Percentiles rank a stretch among this genome's conserved stretches.
Conservation (phyloP, 768 basidiomycete genomes). For the Tephrocybe sp. region DNA sequence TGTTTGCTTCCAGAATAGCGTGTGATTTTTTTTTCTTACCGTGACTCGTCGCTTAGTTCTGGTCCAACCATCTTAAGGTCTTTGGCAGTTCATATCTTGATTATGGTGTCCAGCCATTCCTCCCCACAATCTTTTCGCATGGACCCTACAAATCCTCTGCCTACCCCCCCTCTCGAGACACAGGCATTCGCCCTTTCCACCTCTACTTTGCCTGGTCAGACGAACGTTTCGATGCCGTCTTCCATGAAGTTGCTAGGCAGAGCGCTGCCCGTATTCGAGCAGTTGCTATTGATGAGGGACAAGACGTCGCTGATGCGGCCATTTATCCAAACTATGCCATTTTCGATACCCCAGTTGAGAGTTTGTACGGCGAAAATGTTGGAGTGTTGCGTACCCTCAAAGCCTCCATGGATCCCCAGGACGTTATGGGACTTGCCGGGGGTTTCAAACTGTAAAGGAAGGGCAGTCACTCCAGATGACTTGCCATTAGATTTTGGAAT, state of each 20-base stretch:
- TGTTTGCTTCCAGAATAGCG: not conserved
- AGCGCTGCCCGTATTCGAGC: constrained; percentile 37
- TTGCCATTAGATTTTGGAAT: too few relatives aligned
- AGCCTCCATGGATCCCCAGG: constrained; percentile 45
- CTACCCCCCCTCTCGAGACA: constrained; percentile 41
- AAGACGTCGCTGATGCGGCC: constrained; percentile 30
- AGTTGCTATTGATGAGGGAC: constrained; percentile 37
- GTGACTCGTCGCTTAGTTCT: not conserved
- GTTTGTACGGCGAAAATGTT: constrained; percentile 51
- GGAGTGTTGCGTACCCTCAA: constrained; percentile 38
- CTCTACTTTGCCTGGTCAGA: constrained; percentile 43
- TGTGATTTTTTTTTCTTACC: not conserved
- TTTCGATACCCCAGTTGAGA: constrained; percentile 43
- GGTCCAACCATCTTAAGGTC: not conserved
- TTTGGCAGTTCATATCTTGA: constrained; percentile 24
- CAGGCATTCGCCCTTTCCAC: constrained; percentile 41
- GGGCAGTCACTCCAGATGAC: too few relatives aligned
- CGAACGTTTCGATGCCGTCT: constrained; percentile 33
- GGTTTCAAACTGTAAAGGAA: constrained; percentile 50
- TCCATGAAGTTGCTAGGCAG: constrained; percentile 37
- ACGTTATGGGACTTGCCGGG: constrained; percentile 65
- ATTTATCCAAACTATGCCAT: constrained; percentile 63
- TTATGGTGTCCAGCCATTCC: constrained; percentile 53
- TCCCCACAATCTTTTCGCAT: constrained; percentile 37
- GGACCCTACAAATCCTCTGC: constrained; percentile 32